Evolutionary conservation across 2,329 filamentous ascomycete genomes (phyloP), one percentile per base, ranked within the genome.

Genomic region (Fusarium dlaminii): DNA sequence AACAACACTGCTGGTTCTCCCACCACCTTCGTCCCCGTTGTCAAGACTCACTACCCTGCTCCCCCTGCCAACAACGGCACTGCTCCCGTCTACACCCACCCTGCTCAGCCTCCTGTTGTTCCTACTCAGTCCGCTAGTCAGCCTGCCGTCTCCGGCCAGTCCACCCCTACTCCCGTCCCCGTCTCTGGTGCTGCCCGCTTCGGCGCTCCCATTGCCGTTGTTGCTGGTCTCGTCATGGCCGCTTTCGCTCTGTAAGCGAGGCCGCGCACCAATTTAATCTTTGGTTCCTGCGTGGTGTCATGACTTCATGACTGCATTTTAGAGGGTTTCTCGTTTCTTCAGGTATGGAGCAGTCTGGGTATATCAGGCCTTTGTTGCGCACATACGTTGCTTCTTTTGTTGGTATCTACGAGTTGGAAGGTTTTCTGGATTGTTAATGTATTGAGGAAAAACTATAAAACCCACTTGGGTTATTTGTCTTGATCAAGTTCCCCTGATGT

Each of bases 231-330:
- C 32, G 81, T 82, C 69, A 79, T 84, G 69, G 84, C 84, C 68
- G 71, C 82, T 70, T 70, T 87, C 57, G 84, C 83, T 77, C 79
- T 87, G 80, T 87, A 84, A 85, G 78, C 60, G 63, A 63, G 57
- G 67, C 57, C 62, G 60, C 65, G 49, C 45, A 54, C 59, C 51
- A 63, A 54, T 63, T 62, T 73, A 58, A 63, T 78, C 46, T 74
- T 73, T 67, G 70, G 67, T 75, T 78, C 75, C 59, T 76, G 71
- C 67, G 59, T 74, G 75, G 71, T 69, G 77, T 76, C 75, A 77
- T 79, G 77, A 79, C 68, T 62, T 73, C 75, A 78, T 78, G 77
- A 78, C 75, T 75, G 73, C 77, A 79, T 78, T 78, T 76, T 79
- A 79, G 77, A 79, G 77, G 77, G 77, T 76, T 78, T 69, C 70